These are phyloP conservation scores for Cryphonectria parasitica DNA, from an alignment of 2,329 filamentous ascomycete species.

Conservation along the genomic window DNA sequence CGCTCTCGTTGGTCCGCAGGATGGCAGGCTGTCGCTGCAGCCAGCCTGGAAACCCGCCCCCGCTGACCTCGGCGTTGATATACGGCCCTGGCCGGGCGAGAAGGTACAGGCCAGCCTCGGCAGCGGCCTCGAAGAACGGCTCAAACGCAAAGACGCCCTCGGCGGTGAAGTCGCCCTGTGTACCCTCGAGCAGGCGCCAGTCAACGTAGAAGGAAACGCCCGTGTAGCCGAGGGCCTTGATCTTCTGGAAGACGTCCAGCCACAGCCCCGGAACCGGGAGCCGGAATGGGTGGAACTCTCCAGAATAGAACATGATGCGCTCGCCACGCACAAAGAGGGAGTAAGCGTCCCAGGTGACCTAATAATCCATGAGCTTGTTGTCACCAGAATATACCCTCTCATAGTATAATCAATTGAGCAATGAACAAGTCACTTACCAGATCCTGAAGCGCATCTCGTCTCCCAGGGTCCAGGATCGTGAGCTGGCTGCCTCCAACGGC, in stretches of 20 bases:
- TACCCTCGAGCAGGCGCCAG: conserved; percentile 78
- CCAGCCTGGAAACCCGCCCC: conserved; percentile 83
- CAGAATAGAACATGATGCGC: conserved; percentile 71
- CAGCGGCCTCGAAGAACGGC: conserved; percentile 77
- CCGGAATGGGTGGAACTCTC: conserved; percentile 72
- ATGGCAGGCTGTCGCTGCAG: conserved; percentile 68
- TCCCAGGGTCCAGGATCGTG: conserved; percentile 10
- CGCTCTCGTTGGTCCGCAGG: conserved; percentile 64
- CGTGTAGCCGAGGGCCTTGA: conserved; percentile 80
- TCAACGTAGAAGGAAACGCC: conserved; percentile 78
- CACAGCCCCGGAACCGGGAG: conserved; percentile 48
- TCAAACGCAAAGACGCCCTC: conserved; percentile 74
- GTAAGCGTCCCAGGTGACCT: conserved; percentile 72
- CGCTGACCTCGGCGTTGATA: conserved; percentile 77
- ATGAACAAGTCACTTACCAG: conserved; percentile 10
- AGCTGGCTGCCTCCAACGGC: conserved; percentile 8
- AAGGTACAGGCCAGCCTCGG: conserved; percentile 74
- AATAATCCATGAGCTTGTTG: not conserved
- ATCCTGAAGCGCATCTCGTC: conserved; percentile 22
- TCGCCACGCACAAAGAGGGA: conserved; percentile 73
- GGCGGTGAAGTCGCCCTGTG: conserved; percentile 68
- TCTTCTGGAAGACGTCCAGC: conserved; percentile 79
- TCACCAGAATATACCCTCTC: not conserved
- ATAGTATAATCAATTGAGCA: not conserved
- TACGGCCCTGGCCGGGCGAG: conserved; percentile 74